Evolutionary conservation across 805 yeast genomes (phyloP).

Genomic region (Zygoascus biomembranicola): DNA sequence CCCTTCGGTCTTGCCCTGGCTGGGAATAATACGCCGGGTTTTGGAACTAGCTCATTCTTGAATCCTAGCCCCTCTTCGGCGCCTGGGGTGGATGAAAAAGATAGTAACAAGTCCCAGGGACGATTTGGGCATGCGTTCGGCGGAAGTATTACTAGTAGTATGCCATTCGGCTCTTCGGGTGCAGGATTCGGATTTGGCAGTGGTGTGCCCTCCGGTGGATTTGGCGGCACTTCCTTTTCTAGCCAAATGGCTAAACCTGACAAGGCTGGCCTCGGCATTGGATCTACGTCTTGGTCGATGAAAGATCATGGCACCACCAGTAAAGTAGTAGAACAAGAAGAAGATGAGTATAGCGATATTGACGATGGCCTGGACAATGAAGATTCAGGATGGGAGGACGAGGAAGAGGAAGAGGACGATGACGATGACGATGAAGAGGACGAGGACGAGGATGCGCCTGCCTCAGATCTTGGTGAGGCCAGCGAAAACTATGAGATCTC

Average conservation of each 20-base stretch:
- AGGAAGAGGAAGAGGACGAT: background rate
- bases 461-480: too few species aligned
- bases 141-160: background rate
- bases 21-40: background rate
- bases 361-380: background rate
- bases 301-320: background rate
- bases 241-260: background rate
- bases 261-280: background rate
- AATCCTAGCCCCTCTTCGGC: background rate
- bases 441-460: background rate
- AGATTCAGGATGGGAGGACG: background rate
- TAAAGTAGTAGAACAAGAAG: background rate
- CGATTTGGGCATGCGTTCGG: background rate
- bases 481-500: too few species aligned
- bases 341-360: background rate
- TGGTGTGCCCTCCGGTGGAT: background rate
- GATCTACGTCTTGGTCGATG: background rate
- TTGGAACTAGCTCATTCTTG: background rate
- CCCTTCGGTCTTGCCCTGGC: background rate
- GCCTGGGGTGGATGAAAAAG: background rate
- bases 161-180: background rate
- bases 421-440: conserved; percentile 3
- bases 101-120: background rate
- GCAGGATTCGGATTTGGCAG: background rate
- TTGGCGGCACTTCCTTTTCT: background rate